A percentile compares a stretch with the other conserved stretches of the same genome.
phyloP scores from a whole-genome alignment of 2,329 filamentous ascomycete genomes.

The Scopulariopsis brevicaulis region DNA sequence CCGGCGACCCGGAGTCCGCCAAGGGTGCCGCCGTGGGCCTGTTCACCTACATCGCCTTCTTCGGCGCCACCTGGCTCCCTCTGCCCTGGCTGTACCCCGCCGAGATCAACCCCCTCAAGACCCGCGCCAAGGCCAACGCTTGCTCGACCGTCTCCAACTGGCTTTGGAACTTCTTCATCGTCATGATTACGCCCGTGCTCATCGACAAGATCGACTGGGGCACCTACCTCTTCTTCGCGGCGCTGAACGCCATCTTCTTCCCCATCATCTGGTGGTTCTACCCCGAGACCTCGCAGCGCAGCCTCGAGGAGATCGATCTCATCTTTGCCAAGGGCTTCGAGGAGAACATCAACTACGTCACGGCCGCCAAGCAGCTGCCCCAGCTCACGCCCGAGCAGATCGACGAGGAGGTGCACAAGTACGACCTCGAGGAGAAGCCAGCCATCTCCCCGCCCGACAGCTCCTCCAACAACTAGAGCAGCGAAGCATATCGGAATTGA shows the following conservation, averaged over 20 bases:
- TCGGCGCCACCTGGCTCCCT: conserved; percentile 56
- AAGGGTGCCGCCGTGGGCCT: conserved; percentile 59
- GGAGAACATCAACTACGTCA: conserved; percentile 49
- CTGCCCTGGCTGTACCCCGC: conserved; percentile 55
- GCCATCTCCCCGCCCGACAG: not conserved
- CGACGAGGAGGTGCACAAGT: conserved; percentile 26
- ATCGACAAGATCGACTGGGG: conserved; percentile 38
- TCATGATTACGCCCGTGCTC: conserved; percentile 75
- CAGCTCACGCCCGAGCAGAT: conserved; percentile 38
- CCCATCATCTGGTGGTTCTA: conserved; percentile 34
- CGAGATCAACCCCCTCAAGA: conserved; percentile 53
- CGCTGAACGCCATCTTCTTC: conserved; percentile 29
- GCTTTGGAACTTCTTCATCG: conserved; percentile 64
- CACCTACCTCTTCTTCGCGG: conserved; percentile 47
- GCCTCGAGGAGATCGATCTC: conserved; percentile 50
- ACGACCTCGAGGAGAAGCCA: not conserved
- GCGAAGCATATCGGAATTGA: no score
- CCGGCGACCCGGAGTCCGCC: conserved; percentile 45
- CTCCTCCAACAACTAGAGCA: not conserved
- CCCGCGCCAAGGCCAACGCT: conserved; percentile 49
- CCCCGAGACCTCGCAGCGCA: conserved; percentile 32
- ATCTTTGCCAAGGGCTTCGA: conserved; percentile 40
- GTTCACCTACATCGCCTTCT: conserved; percentile 59
- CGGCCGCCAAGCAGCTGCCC: conserved; percentile 44
- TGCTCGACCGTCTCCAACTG: conserved; percentile 52